Base-by-base conservation (phyloP, 1,284 basidiomycete species). In the Tranzscheliella williamsii region DNA sequence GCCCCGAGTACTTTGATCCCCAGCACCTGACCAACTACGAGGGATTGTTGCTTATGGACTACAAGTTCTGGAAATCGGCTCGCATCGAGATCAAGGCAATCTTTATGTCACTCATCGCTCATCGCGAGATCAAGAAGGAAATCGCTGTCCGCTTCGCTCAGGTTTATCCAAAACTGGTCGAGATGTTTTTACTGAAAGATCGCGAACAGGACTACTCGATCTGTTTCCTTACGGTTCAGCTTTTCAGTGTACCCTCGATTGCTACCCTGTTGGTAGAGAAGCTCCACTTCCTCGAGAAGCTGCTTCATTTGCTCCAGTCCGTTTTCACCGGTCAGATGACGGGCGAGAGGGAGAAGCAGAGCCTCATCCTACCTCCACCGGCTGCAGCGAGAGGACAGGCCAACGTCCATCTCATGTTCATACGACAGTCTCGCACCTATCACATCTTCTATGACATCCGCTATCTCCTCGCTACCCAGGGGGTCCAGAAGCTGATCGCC, bases 41-140 rank as follows among this genome's bases (percentile, higher is more conserved):
- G 42, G 69, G 66, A 13, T 36, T 77, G 23, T 47, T 77, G 8
- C 50, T 77, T 16, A 56, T 77, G 47, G 75, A 76, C 35, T 50
- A 55, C 31, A 70, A 69, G 50, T 51, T 77, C 48, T 75, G 73
- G 75, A 77, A 77, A 47, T 63, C 57, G 35, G 70, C 69, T 11
- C 82, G 91, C 4, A 79, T 90, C 45, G 86, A 85, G 63, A 78
- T 91, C 48, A 90, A 91, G 79, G 87, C 89, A 75, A 83, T 91
- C 15, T 89, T 90, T 56, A 88, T 89, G 3, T 85, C 87, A 6
- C 78, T 91, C 9, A 82, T 92, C 18, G 86, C 84, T 4, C 62
- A 48, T 24, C 84, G 85, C 48, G 84, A 85, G 31, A 86, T 91
- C 72, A 91, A 89, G 73, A 80, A 89, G 17, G 85, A 85, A 23